A percentile compares a stretch with the other conserved stretches of the same genome.
Conservation (phyloP, 768 basidiomycete species). For the Naganishia onofrii region DNA sequence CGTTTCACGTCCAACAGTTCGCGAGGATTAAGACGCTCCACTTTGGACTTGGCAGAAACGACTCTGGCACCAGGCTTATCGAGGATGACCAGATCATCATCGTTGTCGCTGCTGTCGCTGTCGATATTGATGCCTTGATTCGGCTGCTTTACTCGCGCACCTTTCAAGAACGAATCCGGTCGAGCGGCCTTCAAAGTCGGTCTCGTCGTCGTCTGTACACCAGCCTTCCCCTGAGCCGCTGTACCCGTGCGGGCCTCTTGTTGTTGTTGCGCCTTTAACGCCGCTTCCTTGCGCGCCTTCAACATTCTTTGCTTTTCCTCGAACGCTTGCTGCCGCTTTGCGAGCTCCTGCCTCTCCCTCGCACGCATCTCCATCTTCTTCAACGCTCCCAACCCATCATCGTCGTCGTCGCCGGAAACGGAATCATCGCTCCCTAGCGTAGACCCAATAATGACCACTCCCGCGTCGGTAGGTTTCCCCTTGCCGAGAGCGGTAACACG, state of each 20-base stretch:
- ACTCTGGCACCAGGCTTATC: conserved; percentile 11
- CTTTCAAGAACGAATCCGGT: conserved; percentile 15
- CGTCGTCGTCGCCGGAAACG: conserved; percentile 10
- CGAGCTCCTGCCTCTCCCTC: not conserved
- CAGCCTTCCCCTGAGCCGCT: not conserved
- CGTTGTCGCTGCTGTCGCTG: conserved; percentile 7
- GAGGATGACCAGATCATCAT: conserved; percentile 16
- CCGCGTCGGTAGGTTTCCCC: not conserved
- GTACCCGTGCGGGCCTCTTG: not conserved
- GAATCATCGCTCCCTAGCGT: conserved; percentile 1
- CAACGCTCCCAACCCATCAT: conserved; percentile 7
- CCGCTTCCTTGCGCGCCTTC: conserved; percentile 23
- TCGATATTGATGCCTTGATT: conserved; percentile 2
- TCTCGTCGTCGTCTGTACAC: not conserved
- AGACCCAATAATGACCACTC: not conserved
- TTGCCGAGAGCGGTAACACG: not conserved
- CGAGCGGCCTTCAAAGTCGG: not conserved
- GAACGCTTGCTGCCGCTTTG: not conserved
- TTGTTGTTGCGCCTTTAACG: conserved; percentile 1
- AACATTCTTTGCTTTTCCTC: conserved; percentile 13
- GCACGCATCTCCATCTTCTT: not conserved
- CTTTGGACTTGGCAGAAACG: not conserved
- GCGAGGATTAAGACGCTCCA: conserved; percentile 4
- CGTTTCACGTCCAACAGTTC: conserved; percentile 15
- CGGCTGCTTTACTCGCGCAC: not conserved